Evolutionary conservation across 768 basidiomycete species (phyloP).

Genomic region (Cubamyces lactineus): DNA sequence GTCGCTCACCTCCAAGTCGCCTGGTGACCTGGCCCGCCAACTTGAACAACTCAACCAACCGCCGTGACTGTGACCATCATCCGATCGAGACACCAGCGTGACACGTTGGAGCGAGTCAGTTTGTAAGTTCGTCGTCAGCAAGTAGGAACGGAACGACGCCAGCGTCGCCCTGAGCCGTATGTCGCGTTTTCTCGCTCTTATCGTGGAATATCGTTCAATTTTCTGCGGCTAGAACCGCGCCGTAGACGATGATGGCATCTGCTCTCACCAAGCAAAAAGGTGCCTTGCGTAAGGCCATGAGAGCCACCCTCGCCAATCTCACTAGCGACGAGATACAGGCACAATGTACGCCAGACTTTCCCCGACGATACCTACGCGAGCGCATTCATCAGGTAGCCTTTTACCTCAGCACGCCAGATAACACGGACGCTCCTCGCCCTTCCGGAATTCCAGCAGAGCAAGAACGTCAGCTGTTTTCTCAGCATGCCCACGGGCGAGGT

Average conservation of each 20-base stretch:
- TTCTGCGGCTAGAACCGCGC: not conserved
- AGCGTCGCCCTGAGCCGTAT: not conserved
- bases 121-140: slow-evolving; percentile 1
- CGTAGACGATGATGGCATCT: slow-evolving; percentile 26
- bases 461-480: slow-evolving; percentile 71
- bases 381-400: slow-evolving; percentile 26
- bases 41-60: slow-evolving; percentile 5
- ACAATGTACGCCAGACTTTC: slow-evolving; percentile 54
- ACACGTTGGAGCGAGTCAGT: slow-evolving; percentile 12
- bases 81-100: slow-evolving; percentile 16
- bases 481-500: slow-evolving; percentile 79
- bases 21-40: not conserved
- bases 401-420: slow-evolving; percentile 46
- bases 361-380: slow-evolving; percentile 15
- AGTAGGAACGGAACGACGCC: not conserved
- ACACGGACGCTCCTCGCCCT: slow-evolving; percentile 50
- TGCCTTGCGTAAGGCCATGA: slow-evolving; percentile 55
- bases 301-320: slow-evolving; percentile 48
- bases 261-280: slow-evolving; percentile 54
- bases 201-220: not conserved
- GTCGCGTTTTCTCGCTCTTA: not conserved
- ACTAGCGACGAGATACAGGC: slow-evolving; percentile 48
- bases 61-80: slow-evolving; percentile 21
- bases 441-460: slow-evolving; percentile 52
- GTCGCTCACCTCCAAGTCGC: not conserved